Percentiles rank a stretch among this genome's conserved stretches.
These are phyloP conservation scores for Whalleya microplaca DNA, from an alignment of 2,329 filamentous ascomycete genomes.

Conservation along the genomic window DNA sequence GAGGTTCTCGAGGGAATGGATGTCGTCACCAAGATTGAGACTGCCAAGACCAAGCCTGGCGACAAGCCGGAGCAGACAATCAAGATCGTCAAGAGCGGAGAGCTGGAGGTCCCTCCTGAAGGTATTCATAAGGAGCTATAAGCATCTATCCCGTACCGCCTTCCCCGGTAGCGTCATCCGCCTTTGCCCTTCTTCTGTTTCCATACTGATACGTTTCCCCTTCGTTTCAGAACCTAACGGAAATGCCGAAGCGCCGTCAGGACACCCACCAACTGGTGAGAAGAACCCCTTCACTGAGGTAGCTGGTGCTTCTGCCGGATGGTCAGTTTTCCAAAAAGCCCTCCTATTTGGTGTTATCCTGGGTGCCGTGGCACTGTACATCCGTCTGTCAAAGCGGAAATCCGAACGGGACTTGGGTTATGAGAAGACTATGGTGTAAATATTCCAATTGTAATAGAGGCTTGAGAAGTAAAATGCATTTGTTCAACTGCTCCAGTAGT, in stretches of 20 bases:
- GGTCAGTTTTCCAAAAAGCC: conserved; percentile 53
- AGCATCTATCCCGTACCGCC: conserved; percentile 44
- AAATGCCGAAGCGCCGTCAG: conserved; percentile 42
- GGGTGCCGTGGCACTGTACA: conserved; percentile 48
- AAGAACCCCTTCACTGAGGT: conserved; percentile 28
- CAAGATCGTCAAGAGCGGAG: conserved; percentile 83
- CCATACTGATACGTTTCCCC: conserved; percentile 38
- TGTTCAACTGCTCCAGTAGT: conserved; percentile 3
- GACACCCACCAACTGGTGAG: conserved; percentile 41
- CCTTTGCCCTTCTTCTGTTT: conserved; percentile 34
- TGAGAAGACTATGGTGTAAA: conserved; percentile 50
- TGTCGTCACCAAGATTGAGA: conserved; percentile 78
- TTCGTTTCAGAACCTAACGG: conserved; percentile 40
- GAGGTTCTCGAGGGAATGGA: conserved; percentile 88
- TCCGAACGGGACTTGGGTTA: conserved; percentile 40
- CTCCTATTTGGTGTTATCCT: conserved; percentile 54
- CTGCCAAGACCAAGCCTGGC: conserved; percentile 63
- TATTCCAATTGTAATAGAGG: conserved; percentile 10
- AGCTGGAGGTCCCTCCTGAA: conserved; percentile 83
- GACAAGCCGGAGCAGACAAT: conserved; percentile 72
- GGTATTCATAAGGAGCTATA: conserved; percentile 92
- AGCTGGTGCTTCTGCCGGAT: conserved; percentile 39
- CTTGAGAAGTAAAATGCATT: conserved; percentile 14
- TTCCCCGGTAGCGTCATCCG: conserved; percentile 34
- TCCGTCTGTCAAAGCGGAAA: conserved; percentile 46